Conservation (phyloP, 345 rosid genomes). For the Diplotaxis tenuifolia region DNA sequence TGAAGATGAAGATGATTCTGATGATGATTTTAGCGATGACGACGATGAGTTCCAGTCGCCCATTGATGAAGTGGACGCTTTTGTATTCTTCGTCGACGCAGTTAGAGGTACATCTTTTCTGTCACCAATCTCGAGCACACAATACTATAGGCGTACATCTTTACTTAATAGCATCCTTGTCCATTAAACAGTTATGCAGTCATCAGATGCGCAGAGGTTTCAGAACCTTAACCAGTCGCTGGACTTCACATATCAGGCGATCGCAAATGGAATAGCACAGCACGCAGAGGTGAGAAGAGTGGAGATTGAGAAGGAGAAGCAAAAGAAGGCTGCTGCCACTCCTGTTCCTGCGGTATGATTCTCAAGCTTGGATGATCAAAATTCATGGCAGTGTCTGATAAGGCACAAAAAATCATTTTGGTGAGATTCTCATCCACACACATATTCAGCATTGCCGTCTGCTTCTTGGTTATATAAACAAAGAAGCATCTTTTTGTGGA, state of each 20-base stretch:
- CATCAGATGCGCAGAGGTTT: constrained; percentile 69
- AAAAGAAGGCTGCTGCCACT: constrained; percentile 53
- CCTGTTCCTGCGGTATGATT: constrained; percentile 13
- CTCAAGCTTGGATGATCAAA: constrained; percentile 9
- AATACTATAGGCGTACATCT: not conserved
- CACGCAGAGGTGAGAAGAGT: constrained; percentile 93
- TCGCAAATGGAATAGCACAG: constrained; percentile 85
- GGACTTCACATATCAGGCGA: constrained; percentile 81
- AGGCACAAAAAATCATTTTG: constrained; percentile 18
- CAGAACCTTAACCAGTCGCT: constrained; percentile 80
- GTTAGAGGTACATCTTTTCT: constrained; percentile 59
- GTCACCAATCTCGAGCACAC: too few species aligned
- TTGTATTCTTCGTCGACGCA: constrained; percentile 84
- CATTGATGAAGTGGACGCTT: constrained; percentile 98
- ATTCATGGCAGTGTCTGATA: not conserved
- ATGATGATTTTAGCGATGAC: constrained; percentile 91
- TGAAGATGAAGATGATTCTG: constrained; percentile 59
- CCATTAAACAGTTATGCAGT: constrained; percentile 63
- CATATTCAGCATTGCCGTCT: constrained; percentile 1
- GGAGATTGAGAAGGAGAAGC: constrained; percentile 86
- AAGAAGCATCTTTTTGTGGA: constrained; percentile 28
- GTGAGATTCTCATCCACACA: constrained; percentile 28
- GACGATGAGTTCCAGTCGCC: constrained; percentile 97
- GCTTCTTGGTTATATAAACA: constrained; percentile 22
- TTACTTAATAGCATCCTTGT: not conserved